Evolutionary conservation across 768 basidiomycete genomes (phyloP), one percentile per base, ranked within the genome.

Genomic region (Boletus reticuloceps): DNA sequence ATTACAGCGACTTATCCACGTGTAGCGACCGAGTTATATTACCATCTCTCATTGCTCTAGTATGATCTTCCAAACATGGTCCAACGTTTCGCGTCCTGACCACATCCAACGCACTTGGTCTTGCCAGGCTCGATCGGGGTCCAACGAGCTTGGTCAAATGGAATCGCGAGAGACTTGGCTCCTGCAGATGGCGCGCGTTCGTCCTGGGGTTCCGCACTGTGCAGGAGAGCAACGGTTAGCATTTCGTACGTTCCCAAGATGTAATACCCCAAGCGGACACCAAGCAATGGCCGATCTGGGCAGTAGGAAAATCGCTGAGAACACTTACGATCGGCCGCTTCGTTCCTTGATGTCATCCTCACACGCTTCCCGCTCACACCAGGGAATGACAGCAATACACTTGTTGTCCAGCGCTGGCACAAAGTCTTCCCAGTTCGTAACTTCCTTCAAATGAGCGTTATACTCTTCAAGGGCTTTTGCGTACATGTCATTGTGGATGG

Each of bases 301-400:
- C n/a, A n/a, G 25, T 46, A 50, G 22, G 29, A 51, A 40, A 44
- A 32, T 22, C 14, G 27, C 11, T 0, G 9, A 42, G 16, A 53
- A 57, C 60, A 64, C 61, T 78, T 72, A 95, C 91, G 88, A 83
- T 70, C 84, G 79, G 53, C 85, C 92, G 67, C 88, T 92, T 58
- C 91, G 80, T 65, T 98, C 94, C 78, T 99, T 98, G 80, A 99
- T 98, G 64, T 94, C 91, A 69, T 99, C 96, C 72, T 99, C 97
- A 67, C 97, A 99, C 14, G 79, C 80, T 68, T 91, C 91, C 19
- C 77, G 81, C 73, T 98, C 94, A 72, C 97, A 98, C 97, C 97
- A 99, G 5, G 97, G 97, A 55, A 98, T 83, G 51, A 89, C 89
- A 20, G 88, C 85, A 37, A 94, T 79, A 67, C 86, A 85, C 77